Percentiles rank a stretch among this genome's conserved stretches.
phyloP scores from a whole-genome alignment of 805 yeast genomes.

The Pichia deserticola region DNA sequence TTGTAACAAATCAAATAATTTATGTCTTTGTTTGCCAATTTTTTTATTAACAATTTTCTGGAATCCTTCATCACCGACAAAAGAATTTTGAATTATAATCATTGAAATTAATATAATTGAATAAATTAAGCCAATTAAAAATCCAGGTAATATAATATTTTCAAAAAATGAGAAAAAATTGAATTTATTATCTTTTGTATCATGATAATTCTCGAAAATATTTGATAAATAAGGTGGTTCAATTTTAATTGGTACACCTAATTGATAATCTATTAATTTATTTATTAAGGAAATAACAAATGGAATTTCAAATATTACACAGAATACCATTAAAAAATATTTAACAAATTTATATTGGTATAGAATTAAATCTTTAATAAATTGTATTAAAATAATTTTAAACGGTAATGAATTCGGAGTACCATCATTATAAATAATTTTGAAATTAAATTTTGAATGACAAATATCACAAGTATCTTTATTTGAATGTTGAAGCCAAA shows the following conservation, averaged over 20 bases:
- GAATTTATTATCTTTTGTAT: slow-evolving; percentile 18
- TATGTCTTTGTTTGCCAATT: slow-evolving; percentile 44
- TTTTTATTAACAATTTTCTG: slow-evolving; percentile 46
- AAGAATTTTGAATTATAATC: slow-evolving; percentile 50
- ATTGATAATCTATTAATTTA: slow-evolving; percentile 45
- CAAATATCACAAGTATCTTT: slow-evolving; percentile 82
- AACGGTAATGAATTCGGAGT: slow-evolving; percentile 55
- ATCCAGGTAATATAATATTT: slow-evolving; percentile 15
- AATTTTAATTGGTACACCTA: slow-evolving; percentile 40
- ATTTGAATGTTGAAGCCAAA: slow-evolving; percentile 73
- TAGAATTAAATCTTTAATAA: slow-evolving; percentile 2
- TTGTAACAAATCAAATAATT: not conserved
- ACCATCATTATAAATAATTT: slow-evolving; percentile 31
- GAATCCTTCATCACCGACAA: slow-evolving; percentile 63
- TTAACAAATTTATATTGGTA: slow-evolving; percentile 8
- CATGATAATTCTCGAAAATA: slow-evolving; percentile 15
- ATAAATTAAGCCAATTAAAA: slow-evolving; percentile 12
- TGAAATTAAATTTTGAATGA: slow-evolving; percentile 57
- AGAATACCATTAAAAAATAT: slow-evolving; percentile 9
- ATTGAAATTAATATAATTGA: slow-evolving; percentile 18
- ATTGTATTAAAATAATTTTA: slow-evolving; percentile 35
- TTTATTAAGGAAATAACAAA: slow-evolving; percentile 49
- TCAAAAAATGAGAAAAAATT: not conserved
- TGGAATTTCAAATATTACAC: slow-evolving; percentile 40
- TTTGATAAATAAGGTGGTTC: not conserved